Conservation (phyloP, 306 rosid species). For the Fragaria vesca region DNA sequence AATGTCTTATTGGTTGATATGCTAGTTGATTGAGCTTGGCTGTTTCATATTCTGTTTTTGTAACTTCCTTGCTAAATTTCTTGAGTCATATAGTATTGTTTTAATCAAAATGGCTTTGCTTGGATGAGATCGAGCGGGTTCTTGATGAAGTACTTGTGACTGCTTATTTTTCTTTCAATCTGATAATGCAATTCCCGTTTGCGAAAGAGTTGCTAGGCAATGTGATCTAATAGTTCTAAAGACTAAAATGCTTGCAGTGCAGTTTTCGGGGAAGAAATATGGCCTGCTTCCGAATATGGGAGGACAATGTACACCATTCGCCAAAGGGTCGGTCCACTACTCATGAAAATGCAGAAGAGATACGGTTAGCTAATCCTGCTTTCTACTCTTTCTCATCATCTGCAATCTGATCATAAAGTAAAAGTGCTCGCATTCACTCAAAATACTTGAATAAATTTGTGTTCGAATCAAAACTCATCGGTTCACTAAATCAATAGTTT, state of each 20-base stretch:
- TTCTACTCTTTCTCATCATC: not conserved
- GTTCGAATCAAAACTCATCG: not conserved
- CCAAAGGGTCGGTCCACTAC: conserved; percentile 86
- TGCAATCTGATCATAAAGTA: not conserved
- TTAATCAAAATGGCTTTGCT: not conserved
- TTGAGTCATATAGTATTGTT: not conserved
- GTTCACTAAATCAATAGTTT: not conserved
- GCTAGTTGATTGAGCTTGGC: not conserved
- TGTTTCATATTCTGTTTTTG: not conserved
- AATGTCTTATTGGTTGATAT: not conserved
- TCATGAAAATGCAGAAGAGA: conserved; percentile 88
- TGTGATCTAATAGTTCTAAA: conserved; percentile 37
- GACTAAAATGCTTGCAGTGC: conserved; percentile 63
- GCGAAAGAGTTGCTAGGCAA: conserved; percentile 21
- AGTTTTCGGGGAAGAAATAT: conserved; percentile 94
- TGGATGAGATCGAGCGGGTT: not conserved
- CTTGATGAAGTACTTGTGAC: not conserved
- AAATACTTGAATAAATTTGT: not conserved
- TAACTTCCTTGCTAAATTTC: not conserved
- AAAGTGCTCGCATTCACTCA: not conserved
- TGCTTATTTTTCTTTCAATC: not conserved
- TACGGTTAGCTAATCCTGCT: conserved; percentile 54
- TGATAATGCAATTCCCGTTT: not conserved
- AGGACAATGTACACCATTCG: conserved; percentile 98
- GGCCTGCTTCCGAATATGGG: conserved; percentile 99